Conservation (phyloP, 768 basidiomycete species). For the Dacryopinax spathularia region DNA sequence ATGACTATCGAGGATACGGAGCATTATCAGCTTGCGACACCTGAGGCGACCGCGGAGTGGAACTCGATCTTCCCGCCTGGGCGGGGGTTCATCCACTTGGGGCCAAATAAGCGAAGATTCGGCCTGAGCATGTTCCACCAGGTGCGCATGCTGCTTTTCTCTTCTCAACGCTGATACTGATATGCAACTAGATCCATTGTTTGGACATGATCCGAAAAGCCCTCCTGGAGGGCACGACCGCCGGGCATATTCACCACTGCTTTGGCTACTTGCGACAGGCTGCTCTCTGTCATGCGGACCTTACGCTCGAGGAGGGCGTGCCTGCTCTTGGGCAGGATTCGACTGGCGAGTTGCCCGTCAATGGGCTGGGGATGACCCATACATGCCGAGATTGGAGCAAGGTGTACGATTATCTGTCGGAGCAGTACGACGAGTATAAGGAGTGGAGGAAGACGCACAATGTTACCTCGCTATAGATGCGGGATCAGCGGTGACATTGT, state of each 20-base stretch:
- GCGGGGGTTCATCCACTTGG: slow-evolving; percentile 22
- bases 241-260: slow-evolving; percentile 20
- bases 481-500: too few relatives aligned
- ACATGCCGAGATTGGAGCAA: slow-evolving; percentile 25
- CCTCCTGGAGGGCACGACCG: slow-evolving; percentile 13
- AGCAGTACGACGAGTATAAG: slow-evolving; percentile 9
- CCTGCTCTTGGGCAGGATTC: not conserved
- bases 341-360: not conserved
- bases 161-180: not conserved
- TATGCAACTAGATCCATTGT: slow-evolving; percentile 26
- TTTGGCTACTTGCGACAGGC: slow-evolving; percentile 19
- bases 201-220: slow-evolving; percentile 27
- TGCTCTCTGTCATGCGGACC: slow-evolving; percentile 20
- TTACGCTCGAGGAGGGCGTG: slow-evolving; percentile 17
- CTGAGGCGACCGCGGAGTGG: not conserved
- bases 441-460: slow-evolving; percentile 4
- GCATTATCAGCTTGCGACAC: not conserved
- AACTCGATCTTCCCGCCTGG: slow-evolving; percentile 3
- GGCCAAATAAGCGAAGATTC: slow-evolving; percentile 24
- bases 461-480: not conserved
- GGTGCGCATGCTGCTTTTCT: slow-evolving; percentile 6
- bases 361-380: slow-evolving; percentile 20
- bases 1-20: not conserved
- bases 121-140: slow-evolving; percentile 34
- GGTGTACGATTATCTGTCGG: slow-evolving; percentile 10